These are phyloP conservation scores for Pyrenophora teres DNA, from an alignment of 2,329 filamentous ascomycete genomes.

Conservation along the genomic window DNA sequence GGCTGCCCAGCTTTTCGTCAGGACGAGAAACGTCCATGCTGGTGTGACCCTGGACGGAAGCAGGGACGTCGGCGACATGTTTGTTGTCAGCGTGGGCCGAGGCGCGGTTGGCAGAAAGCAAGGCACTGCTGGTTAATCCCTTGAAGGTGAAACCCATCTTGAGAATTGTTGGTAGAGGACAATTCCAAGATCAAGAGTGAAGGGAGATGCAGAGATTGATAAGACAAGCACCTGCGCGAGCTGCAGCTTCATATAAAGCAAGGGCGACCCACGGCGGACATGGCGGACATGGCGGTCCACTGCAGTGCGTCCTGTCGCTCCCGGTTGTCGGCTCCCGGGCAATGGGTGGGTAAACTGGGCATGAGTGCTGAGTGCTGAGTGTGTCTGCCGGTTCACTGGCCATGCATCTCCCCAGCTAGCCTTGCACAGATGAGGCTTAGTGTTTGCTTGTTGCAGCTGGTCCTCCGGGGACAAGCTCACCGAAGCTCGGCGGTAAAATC, in stretches of 20 bases:
- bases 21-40: slow-evolving; percentile 29
- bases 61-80: slow-evolving; percentile 36
- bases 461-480: slow-evolving; percentile 26
- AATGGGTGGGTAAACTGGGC: slow-evolving; percentile 14
- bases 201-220: slow-evolving; percentile 28
- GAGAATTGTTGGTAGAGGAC: slow-evolving; percentile 5
- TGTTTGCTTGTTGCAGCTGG: slow-evolving; percentile 14
- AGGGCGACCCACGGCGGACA: slow-evolving; percentile 11
- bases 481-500: slow-evolving; percentile 31
- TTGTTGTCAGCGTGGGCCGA: slow-evolving; percentile 25
- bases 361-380: not conserved
- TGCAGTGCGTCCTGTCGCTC: slow-evolving; percentile 9
- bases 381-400: slow-evolving; percentile 10
- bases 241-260: slow-evolving; percentile 28
- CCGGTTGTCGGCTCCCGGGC: slow-evolving; percentile 19
- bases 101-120: slow-evolving; percentile 26
- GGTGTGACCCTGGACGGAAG: slow-evolving; percentile 34
- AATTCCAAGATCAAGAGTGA: slow-evolving; percentile 7
- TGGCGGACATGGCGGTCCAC: slow-evolving; percentile 7
- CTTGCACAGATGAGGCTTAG: slow-evolving; percentile 12
- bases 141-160: slow-evolving; percentile 42
- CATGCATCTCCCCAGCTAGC: slow-evolving; percentile 17
- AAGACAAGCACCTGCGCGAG: slow-evolving; percentile 27
- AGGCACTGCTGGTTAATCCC: slow-evolving; percentile 34
- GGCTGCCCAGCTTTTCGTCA: slow-evolving; percentile 37